Evolutionary conservation across 129 eudicot species (phyloP), one percentile per base, ranked within the genome.

Genomic region (Centrapalus pauciflorus): DNA sequence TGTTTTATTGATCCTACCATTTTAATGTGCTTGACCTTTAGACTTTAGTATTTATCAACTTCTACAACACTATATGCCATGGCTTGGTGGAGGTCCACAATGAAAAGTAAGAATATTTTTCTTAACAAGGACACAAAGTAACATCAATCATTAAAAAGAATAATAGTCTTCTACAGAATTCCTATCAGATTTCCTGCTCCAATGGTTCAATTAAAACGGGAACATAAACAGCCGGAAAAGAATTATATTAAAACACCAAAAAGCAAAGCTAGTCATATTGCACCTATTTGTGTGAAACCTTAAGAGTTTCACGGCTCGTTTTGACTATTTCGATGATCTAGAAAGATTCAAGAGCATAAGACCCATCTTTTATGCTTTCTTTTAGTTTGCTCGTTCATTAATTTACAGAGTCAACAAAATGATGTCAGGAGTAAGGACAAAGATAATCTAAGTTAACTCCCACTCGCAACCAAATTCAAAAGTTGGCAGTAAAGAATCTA

Each of bases 1-100:
- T 19, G 48, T 20, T 55, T 65, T 55, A 66, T 43, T 55, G 69
- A 74, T 74, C 79, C 73, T 16, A 74, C 68, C 67, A 74, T 45
- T 57, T 52, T 74, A 55, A 45, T 43, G 61, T 45, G 74, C 58
- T 54, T 54, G 55, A 65, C 66, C 61, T 56, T 66, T 43, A 55
- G 8, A n/a, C n/a, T n/a, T 49, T 13, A 7, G 71, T 45, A 56
- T 61, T 26, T 70, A 61, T 23, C 55, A 61, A 61, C 38, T 48
- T 72, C 20, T 21, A 34, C 21, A 50, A n/a, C 61, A 48, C 40
- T 49, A 66, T 27, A 50, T 24, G 45, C 49, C 70, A 17, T 34
- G 13, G 21, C 8, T 60, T 38, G 59, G 45, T 32, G 10, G 38
- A 17, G 58, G 23, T 54, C 55, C 67, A 66, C 68, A 25, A 13